A percentile compares a stretch with the other conserved stretches of the same genome.
These are phyloP conservation scores for Aspergillus pseudoviridinutans DNA, from an alignment of 2,329 filamentous ascomycete species.

Conservation along the genomic window DNA sequence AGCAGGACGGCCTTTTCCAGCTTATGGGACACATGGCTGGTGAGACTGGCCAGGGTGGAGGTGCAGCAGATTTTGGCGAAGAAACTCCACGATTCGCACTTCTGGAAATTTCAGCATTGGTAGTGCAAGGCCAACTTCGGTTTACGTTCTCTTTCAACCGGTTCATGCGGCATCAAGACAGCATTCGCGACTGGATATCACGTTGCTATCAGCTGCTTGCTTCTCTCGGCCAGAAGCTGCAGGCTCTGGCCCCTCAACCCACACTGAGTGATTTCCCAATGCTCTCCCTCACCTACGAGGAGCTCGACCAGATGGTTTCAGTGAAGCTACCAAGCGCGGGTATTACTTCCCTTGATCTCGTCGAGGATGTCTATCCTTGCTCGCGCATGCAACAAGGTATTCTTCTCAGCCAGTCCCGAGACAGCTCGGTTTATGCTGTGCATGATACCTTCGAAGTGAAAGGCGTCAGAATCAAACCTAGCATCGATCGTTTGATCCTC, in stretches of 20 bases:
- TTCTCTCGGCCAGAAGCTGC: slow-evolving; percentile 25
- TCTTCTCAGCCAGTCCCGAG: slow-evolving; percentile 30
- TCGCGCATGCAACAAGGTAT: slow-evolving; percentile 38
- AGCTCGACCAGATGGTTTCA: slow-evolving; percentile 34
- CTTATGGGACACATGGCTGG: slow-evolving; percentile 45
- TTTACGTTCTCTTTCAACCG: slow-evolving; percentile 51
- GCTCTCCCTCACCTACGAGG: slow-evolving; percentile 41
- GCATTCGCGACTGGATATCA: slow-evolving; percentile 43
- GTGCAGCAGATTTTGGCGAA: slow-evolving; percentile 44
- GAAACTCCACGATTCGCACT: slow-evolving; percentile 46
- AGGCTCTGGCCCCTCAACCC: slow-evolving; percentile 18
- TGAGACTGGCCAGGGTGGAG: slow-evolving; percentile 43
- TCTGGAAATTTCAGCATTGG: slow-evolving; percentile 51
- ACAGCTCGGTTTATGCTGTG: slow-evolving; percentile 35
- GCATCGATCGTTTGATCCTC: slow-evolving; percentile 21
- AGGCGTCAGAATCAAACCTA: slow-evolving; percentile 15
- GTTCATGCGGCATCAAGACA: slow-evolving; percentile 44
- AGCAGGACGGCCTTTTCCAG: slow-evolving; percentile 43
- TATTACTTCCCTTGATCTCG: slow-evolving; percentile 26
- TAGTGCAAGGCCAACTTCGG: slow-evolving; percentile 44
- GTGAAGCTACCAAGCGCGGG: slow-evolving; percentile 37
- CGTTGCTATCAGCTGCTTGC: slow-evolving; percentile 34
- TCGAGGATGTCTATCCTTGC: slow-evolving; percentile 44
- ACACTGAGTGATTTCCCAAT: slow-evolving; percentile 46
- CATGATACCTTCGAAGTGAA: slow-evolving; percentile 36